Conservation (phyloP, 495 filamentous ascomycete species). For the Annulohypoxylon maeteangense region DNA sequence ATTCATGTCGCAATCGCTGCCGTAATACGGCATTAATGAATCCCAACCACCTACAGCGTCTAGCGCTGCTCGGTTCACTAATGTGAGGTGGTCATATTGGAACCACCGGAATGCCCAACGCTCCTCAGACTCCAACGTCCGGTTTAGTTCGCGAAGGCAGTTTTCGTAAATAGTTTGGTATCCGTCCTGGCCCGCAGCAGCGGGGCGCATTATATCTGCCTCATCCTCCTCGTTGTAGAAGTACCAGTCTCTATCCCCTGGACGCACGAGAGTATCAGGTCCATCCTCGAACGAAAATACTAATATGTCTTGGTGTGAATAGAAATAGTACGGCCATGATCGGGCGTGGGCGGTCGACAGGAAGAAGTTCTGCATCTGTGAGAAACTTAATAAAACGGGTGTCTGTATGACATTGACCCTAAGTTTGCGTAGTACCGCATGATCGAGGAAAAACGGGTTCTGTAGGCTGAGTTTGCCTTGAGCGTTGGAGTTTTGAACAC, state of each 20-base stretch:
- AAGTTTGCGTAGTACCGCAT: constrained; percentile 56
- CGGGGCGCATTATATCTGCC: constrained; percentile 44
- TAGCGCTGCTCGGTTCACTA: constrained; percentile 60
- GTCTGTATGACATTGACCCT: constrained; percentile 62
- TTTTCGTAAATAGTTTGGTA: constrained; percentile 60
- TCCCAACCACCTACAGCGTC: constrained; percentile 70
- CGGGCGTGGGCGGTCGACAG: constrained; percentile 55
- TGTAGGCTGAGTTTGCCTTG: constrained; percentile 58
- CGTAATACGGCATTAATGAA: constrained; percentile 68
- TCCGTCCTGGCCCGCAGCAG: constrained; percentile 46
- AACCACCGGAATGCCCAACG: constrained; percentile 49
- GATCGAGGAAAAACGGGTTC: constrained; percentile 66
- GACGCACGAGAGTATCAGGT: constrained; percentile 43
- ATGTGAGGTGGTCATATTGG: constrained; percentile 57
- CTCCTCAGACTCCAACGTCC: constrained; percentile 39
- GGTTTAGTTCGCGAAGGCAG: constrained; percentile 46
- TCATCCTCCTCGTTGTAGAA: constrained; percentile 52
- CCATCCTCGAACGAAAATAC: constrained; percentile 64
- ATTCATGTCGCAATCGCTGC: constrained; percentile 71
- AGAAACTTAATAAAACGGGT: constrained; percentile 64
- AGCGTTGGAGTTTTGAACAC: constrained; percentile 62
- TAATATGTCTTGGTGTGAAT: constrained; percentile 67
- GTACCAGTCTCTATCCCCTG: constrained; percentile 44
- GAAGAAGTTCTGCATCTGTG: constrained; percentile 68
- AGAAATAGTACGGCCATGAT: constrained; percentile 67